Conservation (phyloP, 139 green algal species). For the Chlorella sp. region DNA sequence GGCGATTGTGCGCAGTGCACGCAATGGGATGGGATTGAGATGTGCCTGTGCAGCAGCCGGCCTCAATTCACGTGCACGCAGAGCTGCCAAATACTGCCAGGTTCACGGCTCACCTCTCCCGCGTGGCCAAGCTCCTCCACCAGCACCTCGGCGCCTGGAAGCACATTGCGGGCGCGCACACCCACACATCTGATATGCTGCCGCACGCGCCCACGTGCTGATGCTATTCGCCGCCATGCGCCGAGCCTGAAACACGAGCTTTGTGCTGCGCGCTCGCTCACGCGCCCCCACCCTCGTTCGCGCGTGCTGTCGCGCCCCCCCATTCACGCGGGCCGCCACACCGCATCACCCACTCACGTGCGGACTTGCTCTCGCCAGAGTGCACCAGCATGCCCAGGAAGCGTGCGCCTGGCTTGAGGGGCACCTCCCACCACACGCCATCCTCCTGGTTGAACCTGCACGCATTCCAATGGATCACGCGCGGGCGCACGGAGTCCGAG, state of each 20-base stretch:
- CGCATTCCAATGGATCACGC: not conserved
- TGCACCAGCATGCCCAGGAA: slow-evolving; percentile 42
- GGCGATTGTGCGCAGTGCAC: not conserved
- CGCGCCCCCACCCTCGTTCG: too few relatives aligned
- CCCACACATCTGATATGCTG: not conserved
- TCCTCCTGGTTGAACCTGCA: slow-evolving; percentile 9
- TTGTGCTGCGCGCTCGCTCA: not conserved
- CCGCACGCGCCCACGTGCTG: not conserved
- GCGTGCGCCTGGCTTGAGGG: slow-evolving; percentile 13
- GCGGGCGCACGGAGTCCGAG: not conserved
- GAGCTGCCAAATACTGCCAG: not conserved
- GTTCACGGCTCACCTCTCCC: too few relatives aligned
- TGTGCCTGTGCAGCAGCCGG: not conserved
- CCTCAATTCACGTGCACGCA: not conserved
- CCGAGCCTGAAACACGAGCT: not conserved
- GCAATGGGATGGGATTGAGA: not conserved
- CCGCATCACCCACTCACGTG: slow-evolving; percentile 19
- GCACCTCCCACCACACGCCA: slow-evolving; percentile 36
- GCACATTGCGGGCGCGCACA: not conserved
- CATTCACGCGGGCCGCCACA: not conserved
- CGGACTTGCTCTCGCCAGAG: slow-evolving; percentile 43
- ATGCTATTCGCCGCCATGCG: not conserved
- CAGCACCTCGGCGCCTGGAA: too few relatives aligned
- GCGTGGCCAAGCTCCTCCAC: too few relatives aligned
- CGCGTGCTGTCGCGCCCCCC: not conserved